Percentiles rank a stretch among this genome's conserved stretches.
Evolutionary conservation across 352 stramenopile species (phyloP).

Genomic region (Phytophthora uliginosa): DNA sequence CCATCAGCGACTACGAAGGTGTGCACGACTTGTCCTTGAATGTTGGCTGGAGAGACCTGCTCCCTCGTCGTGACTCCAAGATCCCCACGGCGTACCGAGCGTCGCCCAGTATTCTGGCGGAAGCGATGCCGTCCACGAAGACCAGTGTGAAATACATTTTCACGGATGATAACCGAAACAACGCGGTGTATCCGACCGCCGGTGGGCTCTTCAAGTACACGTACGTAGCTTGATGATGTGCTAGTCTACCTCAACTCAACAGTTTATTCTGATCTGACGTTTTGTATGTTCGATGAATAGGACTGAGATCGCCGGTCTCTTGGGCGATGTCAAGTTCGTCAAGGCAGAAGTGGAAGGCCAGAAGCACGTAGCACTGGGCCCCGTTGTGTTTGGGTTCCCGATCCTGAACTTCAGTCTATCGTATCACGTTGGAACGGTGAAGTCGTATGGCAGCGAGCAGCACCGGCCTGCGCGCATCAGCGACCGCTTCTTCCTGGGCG

Average conservation of each 20-base stretch:
- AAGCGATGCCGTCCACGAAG: constrained; percentile 92
- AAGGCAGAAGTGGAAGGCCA: constrained; percentile 89
- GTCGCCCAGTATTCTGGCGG: constrained; percentile 91
- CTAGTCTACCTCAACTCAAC: background rate
- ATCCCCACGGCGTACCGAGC: constrained; percentile 91
- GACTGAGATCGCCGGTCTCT: constrained; percentile 87
- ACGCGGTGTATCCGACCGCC: constrained; percentile 85
- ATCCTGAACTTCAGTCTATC: constrained; percentile 88
- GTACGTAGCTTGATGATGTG: constrained; percentile 39
- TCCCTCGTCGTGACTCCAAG: constrained; percentile 84
- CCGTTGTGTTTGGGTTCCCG: constrained; percentile 70
- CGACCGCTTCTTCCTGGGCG: constrained; percentile 94
- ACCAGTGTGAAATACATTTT: constrained; percentile 95
- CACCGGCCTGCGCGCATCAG: constrained; percentile 89
- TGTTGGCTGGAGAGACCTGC: constrained; percentile 88
- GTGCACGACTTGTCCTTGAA: constrained; percentile 90
- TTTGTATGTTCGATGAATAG: constrained; percentile 36
- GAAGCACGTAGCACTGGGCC: constrained; percentile 82
- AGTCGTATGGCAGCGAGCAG: constrained; percentile 82
- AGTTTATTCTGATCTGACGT: constrained; percentile 7
- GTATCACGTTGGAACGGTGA: constrained; percentile 80
- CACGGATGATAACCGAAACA: constrained; percentile 91
- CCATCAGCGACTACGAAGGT: constrained; percentile 88
- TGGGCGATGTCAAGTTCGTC: constrained; percentile 92
- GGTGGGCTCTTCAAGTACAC: constrained; percentile 93